These are phyloP conservation scores for Jamesozyma rosinii DNA, from an alignment of 805 yeast genomes.

Conservation along the genomic window DNA sequence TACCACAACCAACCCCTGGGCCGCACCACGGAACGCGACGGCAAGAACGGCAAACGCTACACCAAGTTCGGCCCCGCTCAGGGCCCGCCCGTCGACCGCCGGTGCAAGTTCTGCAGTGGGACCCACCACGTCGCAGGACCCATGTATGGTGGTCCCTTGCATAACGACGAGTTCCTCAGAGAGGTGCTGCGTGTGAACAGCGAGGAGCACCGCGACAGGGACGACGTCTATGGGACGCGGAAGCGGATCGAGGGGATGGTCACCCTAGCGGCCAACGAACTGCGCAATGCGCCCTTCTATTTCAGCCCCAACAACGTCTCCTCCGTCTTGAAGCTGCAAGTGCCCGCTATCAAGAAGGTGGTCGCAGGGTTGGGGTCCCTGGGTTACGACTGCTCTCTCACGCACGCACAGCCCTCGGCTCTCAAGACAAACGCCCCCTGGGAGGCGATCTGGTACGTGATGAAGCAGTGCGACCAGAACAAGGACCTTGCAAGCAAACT, in stretches of 20 bases:
- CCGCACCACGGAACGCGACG: constrained; percentile 37
- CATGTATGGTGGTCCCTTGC: constrained; percentile 84
- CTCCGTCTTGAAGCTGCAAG: constrained; percentile 68
- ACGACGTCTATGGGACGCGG: constrained; percentile 60
- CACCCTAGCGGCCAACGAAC: constrained; percentile 68
- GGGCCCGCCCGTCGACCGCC: constrained; percentile 50
- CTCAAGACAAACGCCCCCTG: constrained; percentile 88
- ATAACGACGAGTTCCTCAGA: constrained; percentile 56
- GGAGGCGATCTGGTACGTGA: constrained; percentile 64
- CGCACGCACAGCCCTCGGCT: constrained; percentile 82
- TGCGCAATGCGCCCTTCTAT: constrained; percentile 62
- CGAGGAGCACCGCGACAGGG: constrained; percentile 28
- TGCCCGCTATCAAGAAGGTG: constrained; percentile 66
- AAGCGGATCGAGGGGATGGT: constrained; percentile 89
- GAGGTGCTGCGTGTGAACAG: constrained; percentile 49
- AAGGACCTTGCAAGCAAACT: constrained; percentile 28
- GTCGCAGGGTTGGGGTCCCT: constrained; percentile 76
- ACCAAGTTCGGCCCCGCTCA: constrained; percentile 54
- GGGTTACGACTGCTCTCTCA: constrained; percentile 73
- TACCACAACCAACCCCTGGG: constrained; percentile 69
- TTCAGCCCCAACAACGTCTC: constrained; percentile 72
- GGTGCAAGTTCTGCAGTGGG: constrained; percentile 59
- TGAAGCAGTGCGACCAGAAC: constrained; percentile 47
- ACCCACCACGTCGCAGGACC: constrained; percentile 85
- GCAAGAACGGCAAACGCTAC: constrained; percentile 29